A percentile compares a stretch with the other conserved stretches of the same genome.
These are phyloP conservation scores for Cercospora brassicicola DNA, from an alignment of 2,329 filamentous ascomycete species.

Conservation along the genomic window DNA sequence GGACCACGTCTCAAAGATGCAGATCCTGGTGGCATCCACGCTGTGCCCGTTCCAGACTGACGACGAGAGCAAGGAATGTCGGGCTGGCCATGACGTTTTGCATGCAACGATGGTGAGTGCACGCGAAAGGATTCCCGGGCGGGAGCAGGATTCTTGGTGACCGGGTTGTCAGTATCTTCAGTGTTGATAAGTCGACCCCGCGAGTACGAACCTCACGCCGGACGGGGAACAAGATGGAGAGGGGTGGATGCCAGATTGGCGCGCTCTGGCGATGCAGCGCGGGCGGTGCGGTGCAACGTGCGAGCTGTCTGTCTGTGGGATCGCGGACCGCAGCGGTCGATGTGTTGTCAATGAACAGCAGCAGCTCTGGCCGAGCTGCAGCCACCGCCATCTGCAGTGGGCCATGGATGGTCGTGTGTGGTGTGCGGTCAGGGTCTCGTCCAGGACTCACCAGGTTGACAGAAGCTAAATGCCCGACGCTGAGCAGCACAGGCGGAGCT, in stretches of 20 bases:
- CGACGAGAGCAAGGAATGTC: slow-evolving; percentile 2
- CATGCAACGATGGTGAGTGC: slow-evolving; percentile 15
- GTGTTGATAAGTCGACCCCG: not conserved
- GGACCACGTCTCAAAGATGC: not conserved
- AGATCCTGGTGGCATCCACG: slow-evolving; percentile 15
- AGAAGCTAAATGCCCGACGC: not conserved
- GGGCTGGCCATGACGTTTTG: slow-evolving; percentile 13
- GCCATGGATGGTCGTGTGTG: not conserved
- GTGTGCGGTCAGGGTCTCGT: not conserved
- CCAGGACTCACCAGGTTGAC: not conserved
- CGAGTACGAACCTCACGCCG: not conserved
- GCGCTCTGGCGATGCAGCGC: not conserved
- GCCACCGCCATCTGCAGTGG: not conserved
- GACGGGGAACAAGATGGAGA: not conserved
- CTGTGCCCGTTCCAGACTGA: slow-evolving; percentile 18
- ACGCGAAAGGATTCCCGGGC: slow-evolving; percentile 18
- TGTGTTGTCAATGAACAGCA: not conserved
- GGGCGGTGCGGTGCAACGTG: not conserved
- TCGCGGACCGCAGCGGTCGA: not conserved
- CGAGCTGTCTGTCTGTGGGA: not conserved
- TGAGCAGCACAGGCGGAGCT: not conserved
- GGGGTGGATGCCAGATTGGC: not conserved
- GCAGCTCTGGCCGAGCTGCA: not conserved
- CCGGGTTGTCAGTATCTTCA: not conserved
- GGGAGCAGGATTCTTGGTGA: not conserved